Conservation (phyloP, 805 yeast species). For the Starmera amethionina region DNA sequence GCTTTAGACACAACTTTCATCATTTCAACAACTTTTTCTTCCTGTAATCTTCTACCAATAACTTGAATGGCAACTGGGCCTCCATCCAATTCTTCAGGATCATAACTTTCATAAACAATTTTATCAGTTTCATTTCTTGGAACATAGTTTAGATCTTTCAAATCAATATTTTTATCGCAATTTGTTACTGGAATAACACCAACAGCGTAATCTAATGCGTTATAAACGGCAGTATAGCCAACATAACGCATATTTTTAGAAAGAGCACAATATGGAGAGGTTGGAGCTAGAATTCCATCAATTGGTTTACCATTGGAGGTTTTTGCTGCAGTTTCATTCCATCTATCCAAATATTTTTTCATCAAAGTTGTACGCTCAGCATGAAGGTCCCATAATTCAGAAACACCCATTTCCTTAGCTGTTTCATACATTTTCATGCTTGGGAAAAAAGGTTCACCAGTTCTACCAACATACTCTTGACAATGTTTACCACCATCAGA, state of each 20-base stretch:
- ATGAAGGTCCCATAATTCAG: constrained; percentile 36
- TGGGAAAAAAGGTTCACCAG: constrained; percentile 38
- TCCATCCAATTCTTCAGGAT: constrained; percentile 43
- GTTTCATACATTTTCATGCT: constrained; percentile 29
- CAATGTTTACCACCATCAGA: constrained; percentile 37
- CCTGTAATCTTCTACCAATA: constrained; percentile 49
- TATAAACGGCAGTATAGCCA: constrained; percentile 47
- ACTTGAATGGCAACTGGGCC: constrained; percentile 61
- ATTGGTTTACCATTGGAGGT: constrained; percentile 32
- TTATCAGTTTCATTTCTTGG: constrained; percentile 33
- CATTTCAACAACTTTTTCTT: constrained; percentile 47
- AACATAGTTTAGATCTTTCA: constrained; percentile 16
- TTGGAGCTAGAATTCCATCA: constrained; percentile 40
- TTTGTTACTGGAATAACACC: constrained; percentile 50
- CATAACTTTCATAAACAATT: constrained; percentile 34
- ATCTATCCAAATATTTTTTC: constrained; percentile 30
- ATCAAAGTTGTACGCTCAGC: constrained; percentile 27
- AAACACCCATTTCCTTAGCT: constrained; percentile 24
- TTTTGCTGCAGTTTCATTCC: constrained; percentile 27
- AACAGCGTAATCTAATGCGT: constrained; percentile 45
- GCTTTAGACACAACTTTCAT: constrained; percentile 28
- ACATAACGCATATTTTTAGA: constrained; percentile 28
- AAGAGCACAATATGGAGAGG: constrained; percentile 32
- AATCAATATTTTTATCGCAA: constrained; percentile 33
- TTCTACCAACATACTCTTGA: constrained; percentile 21